Evolutionary conservation across 148 eudicot genomes (phyloP).

Genomic region (Chenopodium quinoa): DNA sequence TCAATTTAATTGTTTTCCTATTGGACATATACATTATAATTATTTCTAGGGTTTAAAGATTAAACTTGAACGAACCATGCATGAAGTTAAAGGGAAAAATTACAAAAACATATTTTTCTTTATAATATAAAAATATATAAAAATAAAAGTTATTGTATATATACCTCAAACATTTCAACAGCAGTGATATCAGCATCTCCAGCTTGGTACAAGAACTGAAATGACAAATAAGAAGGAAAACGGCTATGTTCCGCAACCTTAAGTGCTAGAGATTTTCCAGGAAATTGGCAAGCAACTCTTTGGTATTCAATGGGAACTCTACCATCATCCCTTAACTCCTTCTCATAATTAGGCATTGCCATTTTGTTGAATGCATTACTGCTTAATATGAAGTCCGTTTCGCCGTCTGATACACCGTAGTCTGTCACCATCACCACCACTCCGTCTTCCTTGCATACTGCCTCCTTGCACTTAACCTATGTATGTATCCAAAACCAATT

Average conservation of each 20-base stretch:
- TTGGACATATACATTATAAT: neutral
- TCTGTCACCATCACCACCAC: conserved; percentile 63
- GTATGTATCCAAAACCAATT: neutral
- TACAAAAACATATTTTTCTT: no score
- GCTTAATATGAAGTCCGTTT: conserved; percentile 55
- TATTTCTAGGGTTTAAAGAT: neutral
- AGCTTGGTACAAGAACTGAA: conserved; percentile 40
- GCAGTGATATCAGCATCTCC: conserved; percentile 47
- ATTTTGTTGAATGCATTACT: conserved; percentile 42
- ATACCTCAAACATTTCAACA: conserved; percentile 50
- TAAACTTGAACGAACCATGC: neutral
- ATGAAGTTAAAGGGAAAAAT: neutral
- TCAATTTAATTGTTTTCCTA: neutral
- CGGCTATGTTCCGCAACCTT: conserved; percentile 49
- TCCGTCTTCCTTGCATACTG: conserved; percentile 55
- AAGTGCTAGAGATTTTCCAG: conserved; percentile 41
- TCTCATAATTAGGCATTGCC: conserved; percentile 44
- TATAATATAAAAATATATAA: no score
- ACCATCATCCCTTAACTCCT: conserved; percentile 45
- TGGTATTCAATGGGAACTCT: conserved; percentile 51
- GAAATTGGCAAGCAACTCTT: conserved; percentile 49
- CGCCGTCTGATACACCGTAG: conserved; percentile 40
- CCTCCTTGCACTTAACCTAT: conserved; percentile 59
- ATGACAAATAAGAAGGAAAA: conserved; percentile 44
- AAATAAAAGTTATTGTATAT: neutral